Base-by-base conservation (phyloP, 2,329 filamentous ascomycete species). In the Monilinia aucupariae region DNA sequence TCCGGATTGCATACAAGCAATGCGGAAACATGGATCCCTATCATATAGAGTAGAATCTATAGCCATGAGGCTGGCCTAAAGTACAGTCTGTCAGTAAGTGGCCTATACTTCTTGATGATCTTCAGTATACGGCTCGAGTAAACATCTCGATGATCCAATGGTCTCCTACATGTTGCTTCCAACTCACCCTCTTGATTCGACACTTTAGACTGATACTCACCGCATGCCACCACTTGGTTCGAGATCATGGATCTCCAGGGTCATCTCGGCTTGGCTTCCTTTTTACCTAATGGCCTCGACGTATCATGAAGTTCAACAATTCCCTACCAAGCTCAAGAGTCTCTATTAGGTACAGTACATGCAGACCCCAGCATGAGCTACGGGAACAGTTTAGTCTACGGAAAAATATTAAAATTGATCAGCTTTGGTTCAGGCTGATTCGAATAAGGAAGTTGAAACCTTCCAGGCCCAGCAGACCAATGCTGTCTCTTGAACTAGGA, bases 361-460 rank as follows among this genome's bases (percentile, higher is more conserved):
- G 20, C 27, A 52, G 49, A 43, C 51, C 43, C 59, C 60, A 22
- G 60, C 60, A 49, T 34, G 34, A 41, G 20, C 49, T 43, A 48
- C 51, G 47, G 20, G 37, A 48, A 39, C 27, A 20, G 32, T 56
- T 37, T 62, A 56, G 59, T 56, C 22, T 9, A 41, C 34, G 39
- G 39, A 41, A 54, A n/a, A 48, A 53, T 39, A 53, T 61, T 47
- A 53, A 45, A 22, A 45, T 49, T 6, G 27, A 53, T 43, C 59
- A 61, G 54, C 32, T 56, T 49, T 62, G 43, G 51, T 43, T 58
- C 32, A 39, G 12, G 41, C 34, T 49, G 34, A 41, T 41, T 60
- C 52, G 6, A 62, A 62, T 58, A 37, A 56, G 52, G 60, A 56
- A 49, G 52, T 45, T 62, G 51, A 43, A 41, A 43, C 54, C 43